Base-by-base conservation (phyloP, 148 eudicot species). In the Rhododendron griersonianum region DNA sequence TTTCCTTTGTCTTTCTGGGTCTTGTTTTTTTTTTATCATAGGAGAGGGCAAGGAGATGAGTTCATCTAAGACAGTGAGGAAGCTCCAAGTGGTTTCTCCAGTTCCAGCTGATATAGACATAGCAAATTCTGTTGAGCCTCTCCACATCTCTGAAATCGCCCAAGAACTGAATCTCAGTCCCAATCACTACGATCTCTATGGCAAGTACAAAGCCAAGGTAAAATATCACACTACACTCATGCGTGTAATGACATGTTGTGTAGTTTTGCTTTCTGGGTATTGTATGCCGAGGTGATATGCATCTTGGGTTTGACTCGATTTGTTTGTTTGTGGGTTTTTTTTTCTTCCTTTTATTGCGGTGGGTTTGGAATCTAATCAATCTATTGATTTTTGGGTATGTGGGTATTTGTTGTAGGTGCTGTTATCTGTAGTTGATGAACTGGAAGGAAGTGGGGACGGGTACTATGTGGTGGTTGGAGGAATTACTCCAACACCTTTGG, bases 381-480 rank as follows among this genome's bases (percentile, higher is more conserved):
- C 55, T 55, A 18, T n/a, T 65, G 80, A n/a, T 88, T 85, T 83
- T 55, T 10, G 39, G 80, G 85, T 81, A 44, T 85, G 44, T 81
- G 59, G 61, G 37, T 61, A 47, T 73, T 85, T 71, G 8, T 18
- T 73, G 83, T 84, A 97, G 99, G 99, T 97, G 47, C 89, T 97
- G 82, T 86, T 97, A 87, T 93, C 98, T 19, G 99, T 87, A 69
- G 85, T 95, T 79, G 98, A 95, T 86, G 98, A 95, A 73, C 83
- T 93, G 25, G 53, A 94, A 92, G 95, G 88, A 89, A 83, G 89
- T 37, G 90, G 84, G 78, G 93, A 95, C 89, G 99, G 98, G 57
- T 97, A 95, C 83, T 97, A 97, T 85, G 99, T 97, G 87, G 98
- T 97, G 84, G 99, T 97, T 84, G 99, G 98, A 37, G 98, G 99